phyloP scores from a whole-genome alignment of 257 asterid species.

The Mitragyna speciosa region DNA sequence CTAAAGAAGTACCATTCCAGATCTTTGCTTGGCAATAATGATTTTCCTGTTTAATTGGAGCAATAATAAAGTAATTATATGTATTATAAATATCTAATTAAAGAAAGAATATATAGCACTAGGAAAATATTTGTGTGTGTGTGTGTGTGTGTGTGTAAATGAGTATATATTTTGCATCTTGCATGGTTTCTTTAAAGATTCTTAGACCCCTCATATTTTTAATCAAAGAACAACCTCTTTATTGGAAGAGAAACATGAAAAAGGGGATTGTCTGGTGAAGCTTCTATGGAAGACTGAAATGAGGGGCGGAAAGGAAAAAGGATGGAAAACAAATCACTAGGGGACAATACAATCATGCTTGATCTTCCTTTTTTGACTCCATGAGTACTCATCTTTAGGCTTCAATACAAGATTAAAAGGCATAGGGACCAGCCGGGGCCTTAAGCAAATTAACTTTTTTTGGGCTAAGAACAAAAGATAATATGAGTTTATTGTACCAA shows the following conservation, averaged over 20 bases:
- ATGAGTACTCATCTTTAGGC: slow-evolving; percentile 40
- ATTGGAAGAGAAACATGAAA: not conserved
- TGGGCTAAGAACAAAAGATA: slow-evolving; percentile 15
- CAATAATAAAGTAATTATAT: not conserved
- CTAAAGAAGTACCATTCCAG: slow-evolving; percentile 97
- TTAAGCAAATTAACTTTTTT: slow-evolving; percentile 20
- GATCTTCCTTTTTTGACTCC: slow-evolving; percentile 47
- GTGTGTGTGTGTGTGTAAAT: not conserved
- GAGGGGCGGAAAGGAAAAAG: slow-evolving; percentile 27
- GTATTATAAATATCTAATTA: not conserved
- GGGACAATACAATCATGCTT: slow-evolving; percentile 36
- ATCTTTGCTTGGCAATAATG: slow-evolving; percentile 94
- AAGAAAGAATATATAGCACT: not conserved
- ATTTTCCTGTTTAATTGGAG: slow-evolving; percentile 53
- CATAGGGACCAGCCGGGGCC: slow-evolving; percentile 48
- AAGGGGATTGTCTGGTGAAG: not conserved
- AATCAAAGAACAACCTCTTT: slow-evolving; percentile 7
- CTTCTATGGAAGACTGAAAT: slow-evolving; percentile 16
- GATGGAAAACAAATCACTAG: slow-evolving; percentile 26
- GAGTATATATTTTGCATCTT: not conserved
- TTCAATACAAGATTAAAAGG: slow-evolving; percentile 45
- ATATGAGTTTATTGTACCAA: slow-evolving; percentile 3
- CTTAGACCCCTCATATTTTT: not conserved
- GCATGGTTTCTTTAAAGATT: slow-evolving; percentile 7
- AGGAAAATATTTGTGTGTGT: too few relatives aligned